These are phyloP conservation scores for Populus hybrid DNA, from an alignment of 441 rosid genomes.

Conservation along the genomic window DNA sequence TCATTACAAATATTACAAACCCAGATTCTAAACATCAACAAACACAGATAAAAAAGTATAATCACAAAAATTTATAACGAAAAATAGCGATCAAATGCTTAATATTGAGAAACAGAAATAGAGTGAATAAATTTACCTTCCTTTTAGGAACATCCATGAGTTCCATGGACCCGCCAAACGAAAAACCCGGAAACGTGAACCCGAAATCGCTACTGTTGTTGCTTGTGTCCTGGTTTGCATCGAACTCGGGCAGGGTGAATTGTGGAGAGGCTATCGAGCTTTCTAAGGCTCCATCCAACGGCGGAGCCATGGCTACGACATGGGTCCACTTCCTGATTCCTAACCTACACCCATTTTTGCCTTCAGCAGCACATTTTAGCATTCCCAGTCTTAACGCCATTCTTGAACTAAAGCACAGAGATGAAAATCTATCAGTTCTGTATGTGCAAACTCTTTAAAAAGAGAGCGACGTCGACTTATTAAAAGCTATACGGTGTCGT, in stretches of 20 bases:
- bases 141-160: slow-evolving; percentile 87
- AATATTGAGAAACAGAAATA: not conserved
- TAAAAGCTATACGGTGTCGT: no score
- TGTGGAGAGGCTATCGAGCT: slow-evolving; percentile 31
- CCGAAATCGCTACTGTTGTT: slow-evolving; percentile 24
- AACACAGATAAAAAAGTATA: not conserved
- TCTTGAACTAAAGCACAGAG: not conserved
- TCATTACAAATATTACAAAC: not conserved
- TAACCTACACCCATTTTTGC: slow-evolving; percentile 17
- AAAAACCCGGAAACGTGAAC: slow-evolving; percentile 40
- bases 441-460: not conserved
- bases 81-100: not conserved
- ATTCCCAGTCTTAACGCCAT: slow-evolving; percentile 54
- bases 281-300: slow-evolving; percentile 30
- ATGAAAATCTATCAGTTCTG: not conserved
- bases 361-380: slow-evolving; percentile 36
- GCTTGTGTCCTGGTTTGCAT: slow-evolving; percentile 24
- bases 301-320: slow-evolving; percentile 44
- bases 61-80: not conserved
- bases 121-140: slow-evolving; percentile 36
- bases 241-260: slow-evolving; percentile 39
- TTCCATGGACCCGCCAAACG: slow-evolving; percentile 55
- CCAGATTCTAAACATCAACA: not conserved
- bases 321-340: slow-evolving; percentile 36
- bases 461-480: not conserved